Percentiles rank a stretch among this genome's conserved stretches.
Evolutionary conservation across 345 rosid species (phyloP).

Genomic region (Murraya koenigii): DNA sequence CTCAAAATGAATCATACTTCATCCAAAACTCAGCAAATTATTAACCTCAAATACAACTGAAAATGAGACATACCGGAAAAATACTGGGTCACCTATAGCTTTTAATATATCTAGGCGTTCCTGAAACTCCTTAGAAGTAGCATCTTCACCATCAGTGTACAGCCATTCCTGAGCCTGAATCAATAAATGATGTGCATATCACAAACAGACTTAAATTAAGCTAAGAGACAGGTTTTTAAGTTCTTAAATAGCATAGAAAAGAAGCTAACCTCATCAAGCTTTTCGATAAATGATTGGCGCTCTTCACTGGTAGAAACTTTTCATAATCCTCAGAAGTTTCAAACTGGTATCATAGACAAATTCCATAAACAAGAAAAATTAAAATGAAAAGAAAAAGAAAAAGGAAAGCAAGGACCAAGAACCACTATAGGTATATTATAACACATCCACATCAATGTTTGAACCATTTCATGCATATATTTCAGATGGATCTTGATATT

Average conservation of each 20-base stretch:
- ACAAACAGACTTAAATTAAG: neutral
- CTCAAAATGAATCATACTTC: neutral
- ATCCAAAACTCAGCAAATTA: neutral
- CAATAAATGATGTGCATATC: constrained; percentile 10
- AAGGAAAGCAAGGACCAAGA: neutral
- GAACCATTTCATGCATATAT: neutral
- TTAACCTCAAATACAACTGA: neutral
- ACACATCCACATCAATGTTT: neutral
- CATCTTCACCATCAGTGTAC: constrained; percentile 96
- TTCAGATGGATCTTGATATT: neutral
- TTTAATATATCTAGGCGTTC: constrained; percentile 65
- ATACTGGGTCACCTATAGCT: constrained; percentile 72
- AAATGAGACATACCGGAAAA: constrained; percentile 54
- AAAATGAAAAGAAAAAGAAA: neutral
- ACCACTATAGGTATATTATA: neutral
- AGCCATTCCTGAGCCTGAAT: constrained; percentile 96
- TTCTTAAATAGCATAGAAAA: neutral
- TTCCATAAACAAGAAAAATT: neutral
- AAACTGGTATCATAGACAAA: constrained; percentile 48
- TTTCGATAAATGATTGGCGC: constrained; percentile 68
- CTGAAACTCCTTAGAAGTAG: constrained; percentile 69
- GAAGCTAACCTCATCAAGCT: constrained; percentile 79
- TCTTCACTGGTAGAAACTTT: constrained; percentile 72
- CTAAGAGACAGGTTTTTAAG: neutral
- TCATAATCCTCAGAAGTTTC: constrained; percentile 66